phyloP scores from a whole-genome alignment of 139 green algal genomes.

The Dunaliella primolecta region DNA sequence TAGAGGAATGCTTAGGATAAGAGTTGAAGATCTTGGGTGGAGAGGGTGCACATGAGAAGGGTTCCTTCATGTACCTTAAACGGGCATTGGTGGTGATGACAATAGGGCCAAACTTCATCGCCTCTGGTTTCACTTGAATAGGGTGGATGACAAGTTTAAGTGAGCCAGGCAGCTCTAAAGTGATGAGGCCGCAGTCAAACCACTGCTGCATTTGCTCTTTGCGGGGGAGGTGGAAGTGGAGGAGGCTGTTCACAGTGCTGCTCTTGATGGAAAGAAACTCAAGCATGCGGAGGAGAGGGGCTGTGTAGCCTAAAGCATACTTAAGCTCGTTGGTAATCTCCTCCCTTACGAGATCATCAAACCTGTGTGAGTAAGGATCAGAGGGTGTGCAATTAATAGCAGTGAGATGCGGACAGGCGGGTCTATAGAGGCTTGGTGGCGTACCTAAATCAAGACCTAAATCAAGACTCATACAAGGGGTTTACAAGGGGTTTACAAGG shows the following conservation, averaged over 20 bases:
- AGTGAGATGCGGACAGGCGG: no score
- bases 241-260: neutral
- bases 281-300: neutral
- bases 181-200: neutral
- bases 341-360: neutral
- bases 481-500: no score
- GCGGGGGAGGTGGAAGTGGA: neutral
- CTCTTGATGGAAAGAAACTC: neutral
- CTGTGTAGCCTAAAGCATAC: neutral
- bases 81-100: no score
- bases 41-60: no score
- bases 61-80: no score
- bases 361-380: no score
- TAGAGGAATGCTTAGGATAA: no score
- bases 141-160: neutral
- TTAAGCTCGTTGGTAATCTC: neutral
- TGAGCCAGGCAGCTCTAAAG: neutral
- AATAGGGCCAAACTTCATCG: neutral
- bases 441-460: no score
- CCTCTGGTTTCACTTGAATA: neutral
- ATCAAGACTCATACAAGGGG: no score
- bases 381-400: no score
- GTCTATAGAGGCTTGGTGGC: no score
- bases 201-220: neutral
- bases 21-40: no score